These are phyloP conservation scores for Setaria italica DNA, from an alignment of 202 grass and related monocot genomes.

Conservation along the genomic window DNA sequence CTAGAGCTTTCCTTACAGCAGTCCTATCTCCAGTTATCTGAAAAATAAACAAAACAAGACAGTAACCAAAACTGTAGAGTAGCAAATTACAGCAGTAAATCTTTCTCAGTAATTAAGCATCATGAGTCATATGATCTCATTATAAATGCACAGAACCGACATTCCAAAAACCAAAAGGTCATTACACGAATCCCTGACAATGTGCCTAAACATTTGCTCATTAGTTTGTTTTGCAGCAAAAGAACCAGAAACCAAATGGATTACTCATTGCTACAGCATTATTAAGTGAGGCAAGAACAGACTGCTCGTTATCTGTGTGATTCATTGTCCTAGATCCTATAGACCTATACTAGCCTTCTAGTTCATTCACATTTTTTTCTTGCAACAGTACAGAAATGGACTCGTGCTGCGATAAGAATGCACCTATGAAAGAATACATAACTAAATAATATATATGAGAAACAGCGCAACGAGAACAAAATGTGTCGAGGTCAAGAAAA, in stretches of 20 bases:
- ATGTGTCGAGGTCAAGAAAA: not conserved
- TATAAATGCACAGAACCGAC: conserved; percentile 1
- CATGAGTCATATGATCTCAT: not conserved
- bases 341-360: not conserved
- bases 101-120: not conserved
- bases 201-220: not conserved
- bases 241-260: conserved; percentile 15
- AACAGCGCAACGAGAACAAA: not conserved
- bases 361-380: not conserved
- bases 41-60: conserved; percentile 15
- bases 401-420: not conserved
- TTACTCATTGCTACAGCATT: not conserved
- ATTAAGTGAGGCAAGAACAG: not conserved
- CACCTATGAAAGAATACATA: not conserved
- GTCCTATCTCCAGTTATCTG: conserved; percentile 54
- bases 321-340: not conserved
- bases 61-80: not conserved
- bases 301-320: not conserved
- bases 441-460: not conserved
- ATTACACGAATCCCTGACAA: not conserved
- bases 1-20: conserved; percentile 46
- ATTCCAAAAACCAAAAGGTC: not conserved
- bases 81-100: not conserved
- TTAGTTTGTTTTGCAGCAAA: not conserved
- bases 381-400: conserved; percentile 1